These are phyloP conservation scores for Venturia effusa DNA, from an alignment of 2,329 filamentous ascomycete species.

Conservation along the genomic window DNA sequence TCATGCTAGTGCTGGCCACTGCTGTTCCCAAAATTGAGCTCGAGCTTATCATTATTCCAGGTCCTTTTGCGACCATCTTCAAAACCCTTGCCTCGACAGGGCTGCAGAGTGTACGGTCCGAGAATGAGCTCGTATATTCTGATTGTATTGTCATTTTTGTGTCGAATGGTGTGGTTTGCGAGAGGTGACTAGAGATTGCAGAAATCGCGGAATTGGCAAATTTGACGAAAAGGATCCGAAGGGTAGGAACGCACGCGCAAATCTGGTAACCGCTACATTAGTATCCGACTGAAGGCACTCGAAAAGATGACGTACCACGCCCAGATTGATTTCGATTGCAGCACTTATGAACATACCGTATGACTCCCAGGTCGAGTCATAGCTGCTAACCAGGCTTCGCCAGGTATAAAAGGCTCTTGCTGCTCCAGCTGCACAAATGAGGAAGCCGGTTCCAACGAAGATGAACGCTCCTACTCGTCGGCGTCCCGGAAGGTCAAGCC, in stretches of 20 bases:
- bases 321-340: conserved; percentile 35
- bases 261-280: background rate
- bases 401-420: conserved; percentile 35
- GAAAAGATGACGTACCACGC: conserved; percentile 25
- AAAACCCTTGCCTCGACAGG: background rate
- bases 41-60: background rate
- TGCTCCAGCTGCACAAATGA: conserved; percentile 32
- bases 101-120: background rate
- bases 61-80: background rate
- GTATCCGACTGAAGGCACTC: background rate
- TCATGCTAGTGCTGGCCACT: background rate
- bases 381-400: conserved; percentile 29
- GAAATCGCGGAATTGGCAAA: background rate
- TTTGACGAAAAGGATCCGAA: conserved; percentile 6
- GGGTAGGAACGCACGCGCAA: conserved; percentile 10
- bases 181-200: background rate
- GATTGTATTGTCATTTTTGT: background rate
- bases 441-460: conserved; percentile 30
- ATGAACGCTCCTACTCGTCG: conserved; percentile 30
- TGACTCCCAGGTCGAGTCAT: conserved; percentile 34
- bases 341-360: conserved; percentile 36
- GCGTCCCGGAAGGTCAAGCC: conserved; percentile 30
- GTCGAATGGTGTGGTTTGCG: background rate
- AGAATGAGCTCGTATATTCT: background rate
- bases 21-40: background rate